A percentile compares a stretch with the other conserved stretches of the same genome.
phyloP scores from a whole-genome alignment of 2,329 filamentous ascomycete species.

The Talaromyces sp. region DNA sequence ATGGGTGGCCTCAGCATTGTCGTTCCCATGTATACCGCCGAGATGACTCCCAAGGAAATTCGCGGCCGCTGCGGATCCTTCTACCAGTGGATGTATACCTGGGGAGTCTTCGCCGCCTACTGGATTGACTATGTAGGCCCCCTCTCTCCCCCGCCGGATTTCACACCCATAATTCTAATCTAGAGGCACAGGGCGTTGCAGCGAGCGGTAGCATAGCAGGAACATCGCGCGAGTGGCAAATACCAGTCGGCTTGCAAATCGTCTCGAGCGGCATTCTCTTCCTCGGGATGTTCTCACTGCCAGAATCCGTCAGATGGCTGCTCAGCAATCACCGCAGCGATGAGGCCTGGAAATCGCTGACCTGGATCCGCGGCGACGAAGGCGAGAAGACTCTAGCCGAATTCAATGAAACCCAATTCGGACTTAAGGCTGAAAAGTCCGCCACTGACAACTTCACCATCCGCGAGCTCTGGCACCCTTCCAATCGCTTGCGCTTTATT shows the following conservation, averaged over 20 bases:
- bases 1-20: slow-evolving; percentile 39
- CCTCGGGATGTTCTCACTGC: slow-evolving; percentile 4
- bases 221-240: slow-evolving; percentile 14
- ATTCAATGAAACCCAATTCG: slow-evolving; percentile 47
- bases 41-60: slow-evolving; percentile 39
- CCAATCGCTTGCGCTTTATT: slow-evolving; percentile 38
- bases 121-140: slow-evolving; percentile 44
- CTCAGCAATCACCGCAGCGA: slow-evolving; percentile 5
- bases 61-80: slow-evolving; percentile 44
- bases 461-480: slow-evolving; percentile 40
- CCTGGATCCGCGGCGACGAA: slow-evolving; percentile 44
- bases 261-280: neutral
- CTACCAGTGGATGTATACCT: slow-evolving; percentile 46
- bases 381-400: slow-evolving; percentile 34
- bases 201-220: slow-evolving; percentile 36
- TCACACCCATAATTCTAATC: slow-evolving; percentile 46
- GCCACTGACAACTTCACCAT: slow-evolving; percentile 39
- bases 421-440: slow-evolving; percentile 38
- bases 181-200: slow-evolving; percentile 41
- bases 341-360: slow-evolving; percentile 28
- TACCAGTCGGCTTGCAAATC: slow-evolving; percentile 1
- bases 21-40: slow-evolving; percentile 35
- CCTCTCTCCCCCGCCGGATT: neutral
- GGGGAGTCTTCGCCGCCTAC: slow-evolving; percentile 46
- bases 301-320: slow-evolving; percentile 6